Conservation (phyloP, 495 filamentous ascomycete species). For the Penicillium dipodomyicola region DNA sequence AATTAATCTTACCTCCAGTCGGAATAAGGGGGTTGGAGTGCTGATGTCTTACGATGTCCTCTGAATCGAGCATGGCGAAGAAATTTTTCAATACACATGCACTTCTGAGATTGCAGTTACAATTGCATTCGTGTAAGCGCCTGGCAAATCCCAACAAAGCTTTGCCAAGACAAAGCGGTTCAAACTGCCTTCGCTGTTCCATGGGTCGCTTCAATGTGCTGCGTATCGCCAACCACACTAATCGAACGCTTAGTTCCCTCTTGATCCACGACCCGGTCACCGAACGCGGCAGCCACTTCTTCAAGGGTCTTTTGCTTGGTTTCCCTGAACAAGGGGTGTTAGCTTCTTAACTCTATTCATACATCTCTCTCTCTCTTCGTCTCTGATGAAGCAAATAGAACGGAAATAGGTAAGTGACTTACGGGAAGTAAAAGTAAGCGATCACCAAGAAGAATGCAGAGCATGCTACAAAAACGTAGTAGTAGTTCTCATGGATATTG, state of each 20-base stretch:
- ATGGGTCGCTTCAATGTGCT: constrained; percentile 27
- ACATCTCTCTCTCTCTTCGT: background rate
- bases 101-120: background rate
- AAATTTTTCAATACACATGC: background rate
- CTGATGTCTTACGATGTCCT: background rate
- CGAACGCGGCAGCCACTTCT: constrained; percentile 57
- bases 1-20: background rate
- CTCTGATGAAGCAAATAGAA: background rate
- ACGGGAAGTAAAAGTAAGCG: constrained; percentile 56
- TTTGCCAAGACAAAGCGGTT: background rate
- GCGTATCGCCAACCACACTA: constrained; percentile 18
- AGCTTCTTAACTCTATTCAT: constrained; percentile 1
- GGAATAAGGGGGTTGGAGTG: background rate
- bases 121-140: background rate
- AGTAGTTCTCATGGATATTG: constrained; percentile 59
- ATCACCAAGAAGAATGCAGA: constrained; percentile 49
- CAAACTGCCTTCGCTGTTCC: background rate
- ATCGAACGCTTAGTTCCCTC: constrained; percentile 25
- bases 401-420: constrained; percentile 15
- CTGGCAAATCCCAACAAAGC: background rate
- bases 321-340: constrained; percentile 30
- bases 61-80: background rate
- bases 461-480: constrained; percentile 58
- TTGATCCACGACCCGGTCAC: constrained; percentile 50
- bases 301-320: constrained; percentile 57